Evolutionary conservation across 2,329 filamentous ascomycete species (phyloP).

Genomic region (Cladophialophora psammophila): DNA sequence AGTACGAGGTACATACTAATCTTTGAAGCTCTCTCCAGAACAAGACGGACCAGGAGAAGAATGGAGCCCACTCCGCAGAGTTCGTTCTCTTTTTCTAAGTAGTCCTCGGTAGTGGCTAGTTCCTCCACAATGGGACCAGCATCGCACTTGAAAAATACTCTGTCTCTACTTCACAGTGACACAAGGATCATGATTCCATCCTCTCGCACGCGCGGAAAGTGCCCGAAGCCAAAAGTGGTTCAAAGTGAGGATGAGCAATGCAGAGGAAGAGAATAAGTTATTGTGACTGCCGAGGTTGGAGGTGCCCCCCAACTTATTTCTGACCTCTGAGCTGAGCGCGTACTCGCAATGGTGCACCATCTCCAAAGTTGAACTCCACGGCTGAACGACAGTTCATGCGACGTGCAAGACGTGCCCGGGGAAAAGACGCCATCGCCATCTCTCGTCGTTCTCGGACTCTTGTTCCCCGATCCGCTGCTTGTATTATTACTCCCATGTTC

Average conservation of each 20-base stretch:
- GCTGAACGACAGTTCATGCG: constrained; percentile 2
- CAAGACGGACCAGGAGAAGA: background rate
- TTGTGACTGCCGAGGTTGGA: background rate
- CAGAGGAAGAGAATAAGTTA: background rate
- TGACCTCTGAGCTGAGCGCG: no score
- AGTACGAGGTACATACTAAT: no score
- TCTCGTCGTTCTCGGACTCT: background rate
- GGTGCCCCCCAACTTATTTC: background rate
- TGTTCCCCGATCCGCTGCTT: background rate
- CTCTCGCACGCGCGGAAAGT: background rate
- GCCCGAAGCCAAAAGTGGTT: background rate
- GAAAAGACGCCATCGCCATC: constrained; percentile 12
- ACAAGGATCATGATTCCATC: background rate
- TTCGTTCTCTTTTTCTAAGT: background rate
- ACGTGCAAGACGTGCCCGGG: background rate
- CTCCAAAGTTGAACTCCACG: background rate
- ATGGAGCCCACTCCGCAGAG: background rate
- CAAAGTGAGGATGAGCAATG: background rate
- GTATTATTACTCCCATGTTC: background rate
- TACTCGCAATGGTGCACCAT: background rate
- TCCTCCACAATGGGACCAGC: background rate
- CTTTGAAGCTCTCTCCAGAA: background rate
- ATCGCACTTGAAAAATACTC: background rate
- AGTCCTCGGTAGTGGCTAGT: background rate
- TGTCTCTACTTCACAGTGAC: background rate